Evolutionary conservation across 1,284 basidiomycete genomes (phyloP).

Genomic region (Irpex lacteus): DNA sequence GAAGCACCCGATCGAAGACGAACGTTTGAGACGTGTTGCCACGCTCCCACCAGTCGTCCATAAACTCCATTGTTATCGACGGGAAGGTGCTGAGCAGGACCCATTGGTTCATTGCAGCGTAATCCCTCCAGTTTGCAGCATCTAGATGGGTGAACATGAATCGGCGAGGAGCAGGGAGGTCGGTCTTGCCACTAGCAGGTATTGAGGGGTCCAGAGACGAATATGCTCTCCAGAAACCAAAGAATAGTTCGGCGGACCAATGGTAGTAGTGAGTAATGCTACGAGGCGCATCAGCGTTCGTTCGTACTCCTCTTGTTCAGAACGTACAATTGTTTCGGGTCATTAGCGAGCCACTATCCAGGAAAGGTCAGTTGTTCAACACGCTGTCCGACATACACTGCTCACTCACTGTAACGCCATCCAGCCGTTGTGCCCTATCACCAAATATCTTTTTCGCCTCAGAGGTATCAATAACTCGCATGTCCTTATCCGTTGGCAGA

Average conservation of each 20-base stretch:
- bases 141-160: slow-evolving; percentile 74
- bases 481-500: slow-evolving; percentile 71
- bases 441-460: slow-evolving; percentile 74
- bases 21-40: slow-evolving; percentile 64
- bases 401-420: slow-evolving; percentile 62
- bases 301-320: not conserved
- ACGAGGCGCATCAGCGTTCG: not conserved
- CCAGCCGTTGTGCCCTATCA: slow-evolving; percentile 52
- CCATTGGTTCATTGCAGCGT: slow-evolving; percentile 81
- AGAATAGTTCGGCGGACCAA: slow-evolving; percentile 86
- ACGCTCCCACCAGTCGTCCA: slow-evolving; percentile 79
- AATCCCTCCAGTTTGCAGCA: slow-evolving; percentile 82
- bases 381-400: not conserved
- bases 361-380: not conserved
- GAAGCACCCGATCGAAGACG: slow-evolving; percentile 80
- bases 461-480: slow-evolving; percentile 69
- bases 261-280: slow-evolving; percentile 82
- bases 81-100: slow-evolving; percentile 76
- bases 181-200: slow-evolving; percentile 57
- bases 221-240: slow-evolving; percentile 87
- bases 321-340: slow-evolving; percentile 79
- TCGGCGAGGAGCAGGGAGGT: slow-evolving; percentile 69
- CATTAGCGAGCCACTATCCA: slow-evolving; percentile 71
- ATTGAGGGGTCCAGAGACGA: slow-evolving; percentile 75
- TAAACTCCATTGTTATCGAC: slow-evolving; percentile 70